Evolutionary conservation across 768 basidiomycete genomes (phyloP), one percentile per base, ranked within the genome.

Genomic region (Leccinum boreale): DNA sequence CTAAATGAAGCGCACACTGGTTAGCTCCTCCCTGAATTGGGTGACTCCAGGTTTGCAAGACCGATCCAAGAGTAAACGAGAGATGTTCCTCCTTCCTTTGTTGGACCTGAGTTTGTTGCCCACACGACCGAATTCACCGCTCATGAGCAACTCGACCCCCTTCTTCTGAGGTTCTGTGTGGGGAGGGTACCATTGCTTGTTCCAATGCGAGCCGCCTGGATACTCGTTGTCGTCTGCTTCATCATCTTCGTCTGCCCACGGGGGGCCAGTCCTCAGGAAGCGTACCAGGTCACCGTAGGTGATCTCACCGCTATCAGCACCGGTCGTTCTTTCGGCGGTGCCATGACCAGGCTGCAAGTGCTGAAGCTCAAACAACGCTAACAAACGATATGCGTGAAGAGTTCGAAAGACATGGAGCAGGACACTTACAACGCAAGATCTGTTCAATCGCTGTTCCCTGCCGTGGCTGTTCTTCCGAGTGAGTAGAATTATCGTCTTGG

Each of bases 121-220:
- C 33, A 90, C 76, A 57, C 81, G 74, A 17, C 92, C 92, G 70
- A 94, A 96, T 53, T 94, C 89, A 48, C 93, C 93, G 62, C 85
- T 79, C 62, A 81, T 80, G 10, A 92, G 77, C 12, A 96, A 77
- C 44, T 81, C 77, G 15, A 85, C 65, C 3, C 93, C 93, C 31
- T 74, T 78, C 52, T 81, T 64, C 69, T 87, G 81, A 6, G 91
- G 88, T 57, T 86, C 80, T 19, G 71, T 82, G 23, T 80, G 76
- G 46, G 73, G 60, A 29, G 71, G 66, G 56, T 71, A 78, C 75
- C 74, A 79, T 59, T 64, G 31, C 33, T 51, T 50, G 61, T 67
- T 48, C 70, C 68, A 60, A 64, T 68, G 61, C 67, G 70, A 63
- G 65, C 52, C 31, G 42, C 55, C n/a, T 17, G 29, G 51, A 51